Evolutionary conservation across 805 yeast genomes (phyloP).

Genomic region (Nakazawaea siamensis): DNA sequence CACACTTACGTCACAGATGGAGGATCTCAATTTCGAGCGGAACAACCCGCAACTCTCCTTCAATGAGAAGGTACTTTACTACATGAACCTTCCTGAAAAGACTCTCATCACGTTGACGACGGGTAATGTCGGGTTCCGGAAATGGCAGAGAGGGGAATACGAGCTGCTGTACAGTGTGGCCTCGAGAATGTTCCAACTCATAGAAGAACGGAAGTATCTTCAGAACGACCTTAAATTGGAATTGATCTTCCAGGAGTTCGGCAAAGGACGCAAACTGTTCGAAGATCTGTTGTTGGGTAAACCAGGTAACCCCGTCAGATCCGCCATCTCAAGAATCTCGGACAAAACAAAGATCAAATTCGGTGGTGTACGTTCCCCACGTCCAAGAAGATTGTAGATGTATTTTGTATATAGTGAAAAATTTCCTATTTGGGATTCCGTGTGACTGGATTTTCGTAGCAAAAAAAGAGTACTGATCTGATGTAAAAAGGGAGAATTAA

Average conservation of each 20-base stretch:
- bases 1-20: slow-evolving; percentile 64
- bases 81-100: slow-evolving; percentile 72
- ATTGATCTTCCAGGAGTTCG: slow-evolving; percentile 71
- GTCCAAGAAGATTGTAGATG: slow-evolving; percentile 64
- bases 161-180: slow-evolving; percentile 89
- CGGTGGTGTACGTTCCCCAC: slow-evolving; percentile 89
- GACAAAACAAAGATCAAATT: slow-evolving; percentile 80
- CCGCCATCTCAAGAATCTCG: slow-evolving; percentile 58
- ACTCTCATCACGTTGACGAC: slow-evolving; percentile 62
- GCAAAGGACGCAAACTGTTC: slow-evolving; percentile 87
- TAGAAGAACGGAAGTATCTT: slow-evolving; percentile 52
- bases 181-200: slow-evolving; percentile 59
- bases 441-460: too few species aligned
- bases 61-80: slow-evolving; percentile 68
- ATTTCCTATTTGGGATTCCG: too few species aligned
- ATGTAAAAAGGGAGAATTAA: too few species aligned
- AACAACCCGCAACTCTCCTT: slow-evolving; percentile 49
- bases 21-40: slow-evolving; percentile 49
- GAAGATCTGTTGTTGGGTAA: slow-evolving; percentile 77
- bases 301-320: slow-evolving; percentile 69
- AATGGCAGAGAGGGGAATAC: slow-evolving; percentile 83
- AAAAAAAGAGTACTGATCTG: too few species aligned
- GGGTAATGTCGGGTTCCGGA: slow-evolving; percentile 84
- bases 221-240: slow-evolving; percentile 51
- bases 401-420: too few species aligned